A percentile compares a stretch with the other conserved stretches of the same genome.
Evolutionary conservation across 2,329 filamentous ascomycete genomes (phyloP).

Genomic region (Rutstroemia sydowiana): DNA sequence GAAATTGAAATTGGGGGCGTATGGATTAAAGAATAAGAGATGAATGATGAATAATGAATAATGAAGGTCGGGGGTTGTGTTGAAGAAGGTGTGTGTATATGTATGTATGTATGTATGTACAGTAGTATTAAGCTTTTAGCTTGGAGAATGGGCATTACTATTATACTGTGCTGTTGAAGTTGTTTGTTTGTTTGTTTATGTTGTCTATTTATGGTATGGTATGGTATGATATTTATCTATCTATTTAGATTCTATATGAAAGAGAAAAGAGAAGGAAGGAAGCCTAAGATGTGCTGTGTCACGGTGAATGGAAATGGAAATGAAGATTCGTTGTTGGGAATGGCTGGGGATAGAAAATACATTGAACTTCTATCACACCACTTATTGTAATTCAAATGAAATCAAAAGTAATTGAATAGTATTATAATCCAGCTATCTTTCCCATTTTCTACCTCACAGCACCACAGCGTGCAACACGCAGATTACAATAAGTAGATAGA

Average conservation of each 20-base stretch:
- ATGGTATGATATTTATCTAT: not conserved
- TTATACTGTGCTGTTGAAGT: not conserved
- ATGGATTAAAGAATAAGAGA: no score
- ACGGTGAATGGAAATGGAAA: not conserved
- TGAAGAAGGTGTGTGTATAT: not conserved
- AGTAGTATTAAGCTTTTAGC: not conserved
- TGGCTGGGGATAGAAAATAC: no score
- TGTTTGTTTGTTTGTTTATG: not conserved
- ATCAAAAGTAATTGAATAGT: no score
- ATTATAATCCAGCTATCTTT: no score
- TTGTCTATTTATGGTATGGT: not conserved
- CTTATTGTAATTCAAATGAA: no score
- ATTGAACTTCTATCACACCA: no score
- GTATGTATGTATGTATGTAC: not conserved
- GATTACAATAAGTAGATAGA: no score
- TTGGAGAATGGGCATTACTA: not conserved
- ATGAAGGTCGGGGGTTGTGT: no score
- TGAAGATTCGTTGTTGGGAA: not conserved
- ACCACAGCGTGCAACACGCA: no score
- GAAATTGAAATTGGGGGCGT: no score
- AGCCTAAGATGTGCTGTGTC: not conserved
- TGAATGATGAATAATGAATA: no score
- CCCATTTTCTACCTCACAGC: no score
- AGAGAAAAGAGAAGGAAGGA: not conserved
- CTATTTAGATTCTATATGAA: not conserved